Evolutionary conservation across 202 grass and related monocot species (phyloP), one percentile per base, ranked within the genome.

Genomic region (Schoenoplectus tabernaemontani): DNA sequence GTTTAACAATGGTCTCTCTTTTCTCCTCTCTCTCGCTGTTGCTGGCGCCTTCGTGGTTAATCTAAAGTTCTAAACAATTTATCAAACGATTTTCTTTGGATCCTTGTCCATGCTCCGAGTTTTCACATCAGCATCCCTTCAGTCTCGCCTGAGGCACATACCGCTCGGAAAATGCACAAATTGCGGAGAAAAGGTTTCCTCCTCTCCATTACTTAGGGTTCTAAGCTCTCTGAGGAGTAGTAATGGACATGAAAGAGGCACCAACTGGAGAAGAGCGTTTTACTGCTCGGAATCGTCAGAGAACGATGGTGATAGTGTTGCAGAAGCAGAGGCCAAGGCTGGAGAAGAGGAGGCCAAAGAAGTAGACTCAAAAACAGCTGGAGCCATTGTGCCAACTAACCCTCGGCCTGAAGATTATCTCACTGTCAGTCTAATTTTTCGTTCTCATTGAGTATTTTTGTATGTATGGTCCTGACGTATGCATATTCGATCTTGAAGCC

Each of bases 281-380:
- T 96, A 90, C 83, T 96, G 88, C 83, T 93, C 93, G 64, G 87
- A 90, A 23, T 82, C 50, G 11, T 33, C 88, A 26, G 82, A 79
- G 4, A 82, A 71, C 9, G 86, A 88, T 0, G 83, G 64, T 5
- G 85, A 79, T 57, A 78, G 62, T 60, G 89, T 41, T 63, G 87
- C 50, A 63, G 81, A 60, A 32, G 72, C 26, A 39, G 62, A 91
- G 65, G 46, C 81, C 33, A 89, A 87, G 73, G 88, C 82, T 5
- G 90, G 60, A 17, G 78, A 67, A 9, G 82, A 50, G 19, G 66
- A 81, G 20, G 86, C 75, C 3, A 87, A 83, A 9, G 88, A 85
- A 15, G 86, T 36, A n/a, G 78, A 74, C 19, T 41, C 78, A 41
- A 93, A 91, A 81, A 77, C 86, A 8, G 78, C 86, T 8, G 87